Conservation (phyloP, 2,329 filamentous ascomycete genomes). For the Colletotrichum neosansevieriae region DNA sequence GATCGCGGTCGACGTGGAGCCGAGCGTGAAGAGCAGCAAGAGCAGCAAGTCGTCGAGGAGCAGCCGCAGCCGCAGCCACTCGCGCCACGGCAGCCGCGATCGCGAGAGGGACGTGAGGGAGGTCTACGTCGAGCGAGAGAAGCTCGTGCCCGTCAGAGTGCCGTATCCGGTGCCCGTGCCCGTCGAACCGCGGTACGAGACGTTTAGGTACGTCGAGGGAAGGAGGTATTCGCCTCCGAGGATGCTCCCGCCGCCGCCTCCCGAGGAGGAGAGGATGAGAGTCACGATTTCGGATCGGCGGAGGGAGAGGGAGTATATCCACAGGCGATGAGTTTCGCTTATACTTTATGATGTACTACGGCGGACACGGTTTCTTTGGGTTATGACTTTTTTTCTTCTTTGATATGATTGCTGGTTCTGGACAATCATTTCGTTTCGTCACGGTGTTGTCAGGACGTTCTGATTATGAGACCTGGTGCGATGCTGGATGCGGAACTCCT, state of each 20-base stretch:
- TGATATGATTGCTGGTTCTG: neutral
- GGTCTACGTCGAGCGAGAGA: slow-evolving; percentile 65
- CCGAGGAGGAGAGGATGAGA: slow-evolving; percentile 48
- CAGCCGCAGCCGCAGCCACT: slow-evolving; percentile 45
- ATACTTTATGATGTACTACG: neutral
- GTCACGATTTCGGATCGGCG: slow-evolving; percentile 51
- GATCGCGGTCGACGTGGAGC: slow-evolving; percentile 47
- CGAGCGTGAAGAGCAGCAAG: slow-evolving; percentile 41
- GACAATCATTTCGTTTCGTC: neutral
- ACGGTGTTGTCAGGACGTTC: neutral
- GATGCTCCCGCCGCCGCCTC: slow-evolving; percentile 45
- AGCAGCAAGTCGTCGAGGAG: slow-evolving; percentile 40
- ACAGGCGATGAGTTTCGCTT: slow-evolving; percentile 1
- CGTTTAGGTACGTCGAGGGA: slow-evolving; percentile 66
- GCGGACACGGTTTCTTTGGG: neutral
- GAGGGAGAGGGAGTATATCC: slow-evolving; percentile 48
- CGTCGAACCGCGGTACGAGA: slow-evolving; percentile 56
- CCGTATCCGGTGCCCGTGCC: slow-evolving; percentile 55
- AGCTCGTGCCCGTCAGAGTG: slow-evolving; percentile 56
- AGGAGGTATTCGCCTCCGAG: slow-evolving; percentile 52
- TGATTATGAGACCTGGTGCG: neutral
- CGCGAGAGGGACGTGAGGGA: slow-evolving; percentile 47
- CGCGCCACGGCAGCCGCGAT: slow-evolving; percentile 42
- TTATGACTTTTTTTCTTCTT: neutral
- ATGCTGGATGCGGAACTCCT: neutral